phyloP scores from a whole-genome alignment of 306 rosid genomes.

The Lagenaria siceraria region DNA sequence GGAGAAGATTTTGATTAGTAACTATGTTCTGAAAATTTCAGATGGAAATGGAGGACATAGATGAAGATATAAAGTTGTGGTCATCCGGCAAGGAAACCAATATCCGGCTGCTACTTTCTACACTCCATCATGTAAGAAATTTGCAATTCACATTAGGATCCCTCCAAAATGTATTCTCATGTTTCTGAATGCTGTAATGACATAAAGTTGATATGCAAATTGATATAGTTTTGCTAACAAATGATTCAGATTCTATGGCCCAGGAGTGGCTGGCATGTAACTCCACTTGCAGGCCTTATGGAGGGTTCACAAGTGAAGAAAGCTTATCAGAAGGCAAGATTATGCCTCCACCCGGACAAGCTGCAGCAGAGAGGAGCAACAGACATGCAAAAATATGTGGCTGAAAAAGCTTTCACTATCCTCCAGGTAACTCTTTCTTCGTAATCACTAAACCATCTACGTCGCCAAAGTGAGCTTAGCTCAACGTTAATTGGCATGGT shows the following conservation, averaged over 20 bases:
- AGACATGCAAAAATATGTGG: constrained; percentile 47
- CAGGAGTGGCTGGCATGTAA: constrained; percentile 64
- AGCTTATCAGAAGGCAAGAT: constrained; percentile 83
- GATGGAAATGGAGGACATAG: constrained; percentile 49
- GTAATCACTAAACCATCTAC: background rate
- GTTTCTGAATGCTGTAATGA: background rate
- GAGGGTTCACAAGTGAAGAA: constrained; percentile 63
- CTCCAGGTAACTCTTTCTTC: constrained; percentile 46
- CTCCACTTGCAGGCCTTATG: constrained; percentile 40
- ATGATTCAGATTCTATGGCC: constrained; percentile 52
- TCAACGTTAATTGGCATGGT: too few relatives aligned
- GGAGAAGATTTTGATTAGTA: background rate
- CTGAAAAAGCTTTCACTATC: constrained; percentile 58
- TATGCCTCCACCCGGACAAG: constrained; percentile 86
- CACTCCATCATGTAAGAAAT: constrained; percentile 55
- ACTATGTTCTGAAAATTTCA: constrained; percentile 7
- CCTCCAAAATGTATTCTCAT: background rate
- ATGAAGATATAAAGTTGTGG: constrained; percentile 69
- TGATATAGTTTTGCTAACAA: background rate
- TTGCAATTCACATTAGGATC: background rate
- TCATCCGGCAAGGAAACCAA: constrained; percentile 66
- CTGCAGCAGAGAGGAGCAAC: constrained; percentile 91
- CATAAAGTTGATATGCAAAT: background rate
- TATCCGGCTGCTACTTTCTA: constrained; percentile 65
- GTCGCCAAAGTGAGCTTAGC: too few relatives aligned